Base-by-base conservation (phyloP, 306 rosid species). In the Cucurbita maxima region DNA sequence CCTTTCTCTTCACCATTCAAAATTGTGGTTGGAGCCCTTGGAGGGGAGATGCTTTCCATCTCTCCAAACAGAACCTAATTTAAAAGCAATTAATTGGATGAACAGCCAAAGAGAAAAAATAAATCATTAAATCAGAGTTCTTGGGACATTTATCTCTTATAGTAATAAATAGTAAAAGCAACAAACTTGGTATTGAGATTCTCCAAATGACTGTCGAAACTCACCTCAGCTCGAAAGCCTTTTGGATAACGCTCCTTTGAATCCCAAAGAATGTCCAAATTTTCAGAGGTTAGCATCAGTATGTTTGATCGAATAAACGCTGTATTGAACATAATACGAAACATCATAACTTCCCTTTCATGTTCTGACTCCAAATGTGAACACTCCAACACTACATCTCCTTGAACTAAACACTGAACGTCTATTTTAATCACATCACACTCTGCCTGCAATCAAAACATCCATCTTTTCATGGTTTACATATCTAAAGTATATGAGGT, bases 261-360 rank as follows among this genome's bases (percentile, higher is more conserved):
- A 76, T 87, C 92, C 98, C 98, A 94, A 77, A 94, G 89, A 73
- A 94, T 88, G 84, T 94, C 98, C 82, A 94, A 82, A 81, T 94
- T 94, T 48, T 90, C 98, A 64, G 93, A 52, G 74, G 83, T 87
- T 76, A 94, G 82, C 88, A 94, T 94, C 82, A 94, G 71, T 76
- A 94, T 87, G 76, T 94, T 94, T 50, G 98, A 94, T 68, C 98
- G 90, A 75, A 94, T 90, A 82, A 94, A 94, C 15, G 98, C 96
- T 0, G 98, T 94, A 76, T 87, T 90, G 78, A 94, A 94, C 97
- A 94, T 89, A 56, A 94, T 79, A 14, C 97, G 96, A 72, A 94
- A 94, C 98, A 94, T 94, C 98, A 94, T 94, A 48, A 94, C 89
- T 82, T 94, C 98, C 87, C 97, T 94, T 75, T 90, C 97, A 0